Base-by-base conservation (phyloP, 83 land plant genomes). In the Picea mariana region DNA sequence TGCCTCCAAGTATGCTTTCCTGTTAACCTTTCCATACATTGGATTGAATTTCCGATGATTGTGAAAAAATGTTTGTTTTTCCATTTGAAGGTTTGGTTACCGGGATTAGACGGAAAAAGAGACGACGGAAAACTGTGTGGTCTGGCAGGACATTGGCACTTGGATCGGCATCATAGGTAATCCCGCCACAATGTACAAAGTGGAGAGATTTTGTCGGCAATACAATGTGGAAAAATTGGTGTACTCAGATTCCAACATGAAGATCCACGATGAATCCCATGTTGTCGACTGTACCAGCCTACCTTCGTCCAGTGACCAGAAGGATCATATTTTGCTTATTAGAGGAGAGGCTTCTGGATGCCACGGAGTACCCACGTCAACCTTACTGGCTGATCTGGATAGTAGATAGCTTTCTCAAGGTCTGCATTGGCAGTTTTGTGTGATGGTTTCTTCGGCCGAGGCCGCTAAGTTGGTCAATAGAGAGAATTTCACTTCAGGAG, bases 61-160 rank as follows among this genome's bases (percentile, higher is more conserved):
- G 2, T 2, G 13, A 12, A 12, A 15, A 0, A 0, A 15, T 2
- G 0, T 11, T 12, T 11, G 13, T 12, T 0, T 52, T 7, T 52
- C 2, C 13, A 0, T 52, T 52, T 52, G 44, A 20, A 85, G 75
- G 85, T 87, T 52, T 12, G 88, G 87, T 0, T 84, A 76, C 52
- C 55, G 87, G n/a, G 58, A 81, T 8, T 67, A 59, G 81, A 87
- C 82, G 11, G 80, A 81, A 21, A 31, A 23, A 3, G 87, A 87
- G 59, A 69, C 67, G 61, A 16, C 40, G 23, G 84, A 84, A 1
- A 9, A 26, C 11, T 81, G 67, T 15, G 21, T 55, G 8, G 59
- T 62, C 7, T 84, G 87, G 88, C 83, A 63, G 23, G 87, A 84
- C 76, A 75, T 81, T 44, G 88, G 87, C 31, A 20, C 62, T 3